Evolutionary conservation across 768 basidiomycete species (phyloP).

Genomic region (Naganishia vaughanmartiniae): DNA sequence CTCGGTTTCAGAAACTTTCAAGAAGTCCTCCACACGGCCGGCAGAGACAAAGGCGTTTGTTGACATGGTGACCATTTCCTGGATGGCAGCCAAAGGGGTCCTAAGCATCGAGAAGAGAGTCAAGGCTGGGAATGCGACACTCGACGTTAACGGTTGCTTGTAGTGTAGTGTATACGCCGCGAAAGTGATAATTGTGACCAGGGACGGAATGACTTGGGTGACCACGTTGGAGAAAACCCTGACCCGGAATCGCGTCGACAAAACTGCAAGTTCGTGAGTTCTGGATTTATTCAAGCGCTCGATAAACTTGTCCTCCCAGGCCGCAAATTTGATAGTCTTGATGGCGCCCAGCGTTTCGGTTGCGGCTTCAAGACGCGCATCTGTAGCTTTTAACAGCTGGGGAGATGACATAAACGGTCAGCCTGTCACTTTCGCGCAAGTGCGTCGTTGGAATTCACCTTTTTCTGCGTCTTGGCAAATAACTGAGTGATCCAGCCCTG

Average conservation of each 20-base stretch:
- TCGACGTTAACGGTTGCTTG: conserved; percentile 50
- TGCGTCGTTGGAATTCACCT: conserved; percentile 9
- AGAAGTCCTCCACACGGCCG: conserved; percentile 47
- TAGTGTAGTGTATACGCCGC: conserved; percentile 50
- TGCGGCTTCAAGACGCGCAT: conserved; percentile 52
- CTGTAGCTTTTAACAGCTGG: conserved; percentile 52
- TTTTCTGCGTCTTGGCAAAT: conserved; percentile 43
- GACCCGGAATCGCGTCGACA: conserved; percentile 48
- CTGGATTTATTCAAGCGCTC: conserved; percentile 51
- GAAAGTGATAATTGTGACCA: conserved; percentile 52
- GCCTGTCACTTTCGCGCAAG: background rate
- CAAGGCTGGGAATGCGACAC: conserved; percentile 54
- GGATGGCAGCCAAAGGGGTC: conserved; percentile 49
- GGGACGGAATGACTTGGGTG: conserved; percentile 50
- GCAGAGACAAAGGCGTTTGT: conserved; percentile 27
- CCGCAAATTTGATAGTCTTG: conserved; percentile 54
- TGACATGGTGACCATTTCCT: conserved; percentile 33
- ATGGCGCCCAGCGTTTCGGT: conserved; percentile 55
- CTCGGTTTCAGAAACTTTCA: conserved; percentile 53
- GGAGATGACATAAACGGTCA: background rate
- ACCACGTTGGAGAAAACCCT: conserved; percentile 42
- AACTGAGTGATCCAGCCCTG: conserved; percentile 44
- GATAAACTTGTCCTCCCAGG: conserved; percentile 53
- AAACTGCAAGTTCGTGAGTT: conserved; percentile 47
- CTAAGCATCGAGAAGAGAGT: conserved; percentile 55